Evolutionary conservation across 768 basidiomycete genomes (phyloP), one percentile per base, ranked within the genome.

Genomic region (Leccinum rimulosum): DNA sequence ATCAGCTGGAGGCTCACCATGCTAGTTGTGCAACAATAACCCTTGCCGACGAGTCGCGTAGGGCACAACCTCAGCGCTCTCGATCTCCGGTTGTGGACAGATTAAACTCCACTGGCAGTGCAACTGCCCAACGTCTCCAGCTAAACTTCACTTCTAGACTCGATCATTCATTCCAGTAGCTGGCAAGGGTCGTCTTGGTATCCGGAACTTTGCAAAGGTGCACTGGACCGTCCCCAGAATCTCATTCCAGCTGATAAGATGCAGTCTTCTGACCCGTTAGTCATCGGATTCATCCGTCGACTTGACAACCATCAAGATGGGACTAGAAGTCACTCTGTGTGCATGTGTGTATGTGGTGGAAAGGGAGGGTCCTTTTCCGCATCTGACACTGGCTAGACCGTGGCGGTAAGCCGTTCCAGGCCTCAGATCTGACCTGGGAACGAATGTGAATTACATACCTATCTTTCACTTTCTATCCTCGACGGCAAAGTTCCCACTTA

Each of bases 301-400:
- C 67, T 51, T 68, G 58, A 64, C 68, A 27, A 69, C 64, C 62
- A 69, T 69, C 66, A 66, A 19, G 43, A 33, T 43, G 40, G n/a
- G n/a, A 10, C 38, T n/a, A 40, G 38, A 40, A 40, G 38, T n/a
- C 38, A 40, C 38, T n/a, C 43, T 43, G 40, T 40, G n/a, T 19
- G 10, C 38, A 17, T 40, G 14, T 14, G 8, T 17, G 38, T 15
- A 36, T 38, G 17, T 25, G 15, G 36, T 40, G 17, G 15, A 17
- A 40, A 17, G 38, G 38, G 7, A 17, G 6, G n/a, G n/a, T 40
- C 40, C 9, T 9, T 40, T 11, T 43, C 43, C n/a, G n/a, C n/a
- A 43, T 43, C 43, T 4, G 43, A 19, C 43, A 11, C 48, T 8
- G 25, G 25, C 48, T 27, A 3, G 25, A 49, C 15, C 51, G 10